A percentile compares a stretch with the other conserved stretches of the same genome.
phyloP scores from a whole-genome alignment of 805 yeast genomes.

The Scheffersomyces lignosus region DNA sequence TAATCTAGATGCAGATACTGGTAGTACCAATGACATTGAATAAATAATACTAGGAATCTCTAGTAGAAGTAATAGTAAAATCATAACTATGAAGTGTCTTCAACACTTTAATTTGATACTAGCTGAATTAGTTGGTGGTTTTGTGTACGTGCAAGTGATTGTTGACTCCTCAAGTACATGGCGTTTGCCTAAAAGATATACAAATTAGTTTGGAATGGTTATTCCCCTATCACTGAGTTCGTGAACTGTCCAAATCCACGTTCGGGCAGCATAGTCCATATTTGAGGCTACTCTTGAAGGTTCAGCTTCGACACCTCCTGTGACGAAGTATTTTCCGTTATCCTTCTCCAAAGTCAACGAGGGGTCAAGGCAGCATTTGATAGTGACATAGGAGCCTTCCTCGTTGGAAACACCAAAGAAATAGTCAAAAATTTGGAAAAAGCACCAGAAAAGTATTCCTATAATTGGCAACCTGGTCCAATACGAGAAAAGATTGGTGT shows the following conservation, averaged over 20 bases:
- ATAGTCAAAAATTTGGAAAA: conserved; percentile 67
- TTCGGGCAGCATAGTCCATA: conserved; percentile 60
- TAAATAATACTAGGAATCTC: too few relatives aligned
- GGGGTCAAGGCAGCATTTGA: conserved; percentile 61
- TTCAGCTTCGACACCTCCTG: conserved; percentile 55
- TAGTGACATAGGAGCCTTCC: conserved; percentile 65
- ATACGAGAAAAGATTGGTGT: conserved; percentile 70
- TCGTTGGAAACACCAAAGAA: conserved; percentile 72
- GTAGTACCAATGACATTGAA: too few relatives aligned
- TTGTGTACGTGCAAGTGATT: too few relatives aligned
- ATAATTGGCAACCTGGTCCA: conserved; percentile 77
- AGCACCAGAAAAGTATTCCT: conserved; percentile 72
- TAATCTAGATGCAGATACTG: too few relatives aligned
- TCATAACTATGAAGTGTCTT: too few relatives aligned
- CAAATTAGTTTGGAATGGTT: conserved; percentile 20
- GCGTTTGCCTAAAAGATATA: too few relatives aligned
- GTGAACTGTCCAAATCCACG: conserved; percentile 79
- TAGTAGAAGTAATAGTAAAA: too few relatives aligned
- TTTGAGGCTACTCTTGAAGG: conserved; percentile 60
- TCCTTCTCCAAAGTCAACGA: conserved; percentile 49
- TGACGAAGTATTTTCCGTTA: conserved; percentile 68
- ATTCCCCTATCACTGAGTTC: conserved; percentile 53
- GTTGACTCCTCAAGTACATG: too few relatives aligned
- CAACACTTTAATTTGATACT: too few relatives aligned
- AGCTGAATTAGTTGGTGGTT: too few relatives aligned